Conservation (phyloP, 371 early-diverging fungal genomes). For the Mortierella polycephala region DNA sequence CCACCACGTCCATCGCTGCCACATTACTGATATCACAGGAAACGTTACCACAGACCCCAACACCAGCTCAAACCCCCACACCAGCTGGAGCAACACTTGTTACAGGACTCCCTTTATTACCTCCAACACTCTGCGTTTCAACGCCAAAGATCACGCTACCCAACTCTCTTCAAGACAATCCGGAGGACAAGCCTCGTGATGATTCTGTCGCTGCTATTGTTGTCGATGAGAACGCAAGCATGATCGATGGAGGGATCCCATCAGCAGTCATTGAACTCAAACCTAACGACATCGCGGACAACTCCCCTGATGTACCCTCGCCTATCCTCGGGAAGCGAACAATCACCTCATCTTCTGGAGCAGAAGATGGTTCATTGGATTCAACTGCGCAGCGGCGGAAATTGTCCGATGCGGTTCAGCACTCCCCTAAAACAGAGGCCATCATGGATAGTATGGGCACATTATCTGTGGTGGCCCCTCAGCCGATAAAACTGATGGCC, state of each 20-base stretch:
- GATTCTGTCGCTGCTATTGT: neutral
- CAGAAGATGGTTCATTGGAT: constrained; percentile 14
- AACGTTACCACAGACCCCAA: constrained; percentile 27
- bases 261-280: neutral
- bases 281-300: neutral
- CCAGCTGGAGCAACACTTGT: constrained; percentile 12
- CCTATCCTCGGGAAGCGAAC: constrained; percentile 44
- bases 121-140: constrained; percentile 1
- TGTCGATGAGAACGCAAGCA: neutral
- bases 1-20: neutral
- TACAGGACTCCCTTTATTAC: neutral
- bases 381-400: constrained; percentile 36
- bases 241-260: neutral
- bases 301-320: neutral
- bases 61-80: constrained; percentile 36
- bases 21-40: constrained; percentile 12
- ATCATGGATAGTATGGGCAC: constrained; percentile 11
- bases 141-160: constrained; percentile 14
- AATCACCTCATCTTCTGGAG: constrained; percentile 9
- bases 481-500: constrained; percentile 6
- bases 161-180: neutral
- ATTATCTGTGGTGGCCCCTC: constrained; percentile 5
- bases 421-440: constrained; percentile 28
- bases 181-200: neutral
- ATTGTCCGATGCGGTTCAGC: constrained; percentile 31